These are phyloP conservation scores for Marasmius tenuissimus DNA, from an alignment of 1,284 basidiomycete species.

Conservation along the genomic window DNA sequence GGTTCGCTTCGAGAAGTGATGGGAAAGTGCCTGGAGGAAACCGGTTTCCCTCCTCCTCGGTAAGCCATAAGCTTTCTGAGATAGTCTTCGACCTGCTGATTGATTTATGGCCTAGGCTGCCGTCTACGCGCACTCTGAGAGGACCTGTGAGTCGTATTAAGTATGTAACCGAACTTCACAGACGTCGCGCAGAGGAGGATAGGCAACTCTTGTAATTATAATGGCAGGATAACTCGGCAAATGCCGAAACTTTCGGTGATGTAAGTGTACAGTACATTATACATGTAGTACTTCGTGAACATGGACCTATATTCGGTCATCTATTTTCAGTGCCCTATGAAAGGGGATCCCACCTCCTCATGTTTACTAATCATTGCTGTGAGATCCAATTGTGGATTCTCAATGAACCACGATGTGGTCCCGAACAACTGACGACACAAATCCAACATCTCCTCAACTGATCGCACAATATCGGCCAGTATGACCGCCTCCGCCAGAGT, in stretches of 20 bases:
- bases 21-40: conserved; percentile 24
- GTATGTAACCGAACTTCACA: conserved; percentile 24
- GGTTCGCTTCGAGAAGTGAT: conserved; percentile 25
- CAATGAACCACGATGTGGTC: conserved; percentile 40
- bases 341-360: conserved; percentile 10
- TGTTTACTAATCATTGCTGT: conserved; percentile 14
- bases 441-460: conserved; percentile 42
- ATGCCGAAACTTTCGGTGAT: not conserved
- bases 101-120: conserved; percentile 19
- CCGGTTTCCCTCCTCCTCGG: conserved; percentile 18
- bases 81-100: not conserved
- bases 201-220: not conserved
- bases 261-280: not conserved
- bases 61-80: not conserved
- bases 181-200: conserved; percentile 23
- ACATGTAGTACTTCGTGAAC: not conserved
- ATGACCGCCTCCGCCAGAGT: conserved; percentile 47
- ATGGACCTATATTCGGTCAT: no score
- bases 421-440: conserved; percentile 45
- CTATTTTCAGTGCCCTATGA: not conserved
- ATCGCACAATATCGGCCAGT: conserved; percentile 41
- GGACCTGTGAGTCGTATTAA: conserved; percentile 23
- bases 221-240: not conserved
- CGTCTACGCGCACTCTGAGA: conserved; percentile 22
- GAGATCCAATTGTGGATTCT: conserved; percentile 2